Evolutionary conservation across 1,284 basidiomycete species (phyloP), one percentile per base, ranked within the genome.

Genomic region (Tremellales sp.): DNA sequence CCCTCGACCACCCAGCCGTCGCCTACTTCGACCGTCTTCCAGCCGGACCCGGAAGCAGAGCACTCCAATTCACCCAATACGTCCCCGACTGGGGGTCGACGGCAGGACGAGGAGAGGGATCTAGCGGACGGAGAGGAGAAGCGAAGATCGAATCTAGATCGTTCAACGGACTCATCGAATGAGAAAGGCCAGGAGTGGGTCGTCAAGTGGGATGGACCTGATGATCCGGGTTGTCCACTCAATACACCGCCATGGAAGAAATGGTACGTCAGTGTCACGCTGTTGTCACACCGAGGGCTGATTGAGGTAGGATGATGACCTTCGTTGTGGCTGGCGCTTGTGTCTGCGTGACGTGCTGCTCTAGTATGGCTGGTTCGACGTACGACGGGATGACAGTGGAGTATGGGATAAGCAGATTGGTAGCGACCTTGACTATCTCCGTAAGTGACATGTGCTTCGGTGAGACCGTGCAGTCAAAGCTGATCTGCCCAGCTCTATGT

Each of bases 351-450:
- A 84, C 86, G 0, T 86, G 82, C 64, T 80, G 82, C 17, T 87
- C 84, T 0, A 85, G 83, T 3, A 79, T 86, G 74, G 84, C 85
- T 3, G 76, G 81, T 0, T 82, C 83, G 54, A 82, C 86, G 0
- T 86, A 89, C 65, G 63, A 66, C 0, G 83, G 81, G 0, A 75
- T 86, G 40, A 76, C 81, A 35, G 53, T 62, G 17, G 80, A 84
- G 8, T 86, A 88, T 54, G 72, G 78, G 48, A 79, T 87, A 27
- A 76, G 79, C 2, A 76, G 78, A 26, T 80, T 82, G 54, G 83
- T 89, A 54, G 84, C 89, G 2, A 82, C 87, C 69, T 78, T 90
- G 11, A 79, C 79, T 3, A 78, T 90, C 35, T 85, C 82, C 49
- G 33, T 36, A 36, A 7, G 33, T 36, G 15, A n/a, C 33, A 5